Evolutionary conservation across 768 basidiomycete species (phyloP), one percentile per base, ranked within the genome.

Genomic region (Mycena filopes): DNA sequence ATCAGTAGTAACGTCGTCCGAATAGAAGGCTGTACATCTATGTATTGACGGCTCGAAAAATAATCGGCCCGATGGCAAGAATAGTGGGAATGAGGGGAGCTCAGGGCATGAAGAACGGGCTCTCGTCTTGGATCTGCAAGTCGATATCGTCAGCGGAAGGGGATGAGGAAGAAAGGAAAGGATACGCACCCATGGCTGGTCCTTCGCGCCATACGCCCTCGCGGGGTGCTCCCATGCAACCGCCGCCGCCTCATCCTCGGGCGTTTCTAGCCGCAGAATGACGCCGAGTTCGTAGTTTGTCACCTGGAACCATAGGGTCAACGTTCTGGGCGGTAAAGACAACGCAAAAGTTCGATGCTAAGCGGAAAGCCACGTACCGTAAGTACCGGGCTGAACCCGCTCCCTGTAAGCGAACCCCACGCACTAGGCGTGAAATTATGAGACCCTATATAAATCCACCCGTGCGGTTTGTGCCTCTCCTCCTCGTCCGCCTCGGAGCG

Each of bases 401-500:
- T 81, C 12, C 85, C 80, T 1, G 81, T 82, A 10, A 86, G 67
- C 36, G 79, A 86, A 20, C 87, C 87, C 89, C 89, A 91, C 18
- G 89, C 89, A 1, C 87, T 84, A 4, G 87, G 82, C 13, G 89
- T 89, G 72, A 90, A 90, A 72, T 90, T 89, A 73, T 89, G 88
- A 62, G 86, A 88, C 21, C 89, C 89, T 2, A 89, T 80, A 68
- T 88, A 89, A 31, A 82, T 75, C 85, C 87, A 90, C 7, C 87
- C 89, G 36, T 55, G 57, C 18, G 45, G 49, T 23, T 20, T 42
- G 49, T n/a, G 48, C 38, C 21, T 21, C 33, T 31, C 60, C 36
- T 40, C 31, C 26, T 48, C 46, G 23, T 54, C 11, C 3, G 29
- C 48, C 13, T 49, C 29, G 6, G 33, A 7, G 33, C 33, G 33